phyloP scores from a whole-genome alignment of 2,329 filamentous ascomycete genomes.

The Trichoderma asperellum region DNA sequence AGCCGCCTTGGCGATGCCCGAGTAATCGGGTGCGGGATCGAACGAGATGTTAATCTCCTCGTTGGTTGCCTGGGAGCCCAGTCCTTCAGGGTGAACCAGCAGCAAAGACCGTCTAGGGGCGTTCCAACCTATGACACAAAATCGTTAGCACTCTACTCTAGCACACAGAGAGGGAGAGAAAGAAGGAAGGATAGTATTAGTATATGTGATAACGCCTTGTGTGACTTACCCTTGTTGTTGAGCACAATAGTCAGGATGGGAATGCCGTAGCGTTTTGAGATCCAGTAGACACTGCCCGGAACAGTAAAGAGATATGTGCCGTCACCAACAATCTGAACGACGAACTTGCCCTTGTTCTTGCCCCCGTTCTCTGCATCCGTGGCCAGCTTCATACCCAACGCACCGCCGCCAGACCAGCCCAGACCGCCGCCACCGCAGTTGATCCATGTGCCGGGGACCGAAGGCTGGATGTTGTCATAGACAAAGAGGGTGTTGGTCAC shows the following conservation, averaged over 20 bases:
- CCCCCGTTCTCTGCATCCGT: constrained; percentile 49
- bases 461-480: constrained; percentile 71
- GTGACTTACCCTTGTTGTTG: constrained; percentile 56
- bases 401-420: constrained; percentile 78
- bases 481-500: constrained; percentile 73
- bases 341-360: constrained; percentile 53
- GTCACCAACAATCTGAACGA: constrained; percentile 61
- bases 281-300: constrained; percentile 60
- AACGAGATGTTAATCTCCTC: constrained; percentile 67
- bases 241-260: constrained; percentile 59
- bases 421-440: constrained; percentile 82
- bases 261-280: constrained; percentile 57
- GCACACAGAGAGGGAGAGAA: no score
- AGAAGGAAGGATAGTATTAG: no score
- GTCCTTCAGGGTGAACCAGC: constrained; percentile 61
- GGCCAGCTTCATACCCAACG: constrained; percentile 76
- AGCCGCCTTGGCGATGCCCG: constrained; percentile 64
- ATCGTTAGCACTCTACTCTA: not conserved
- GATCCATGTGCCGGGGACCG: constrained; percentile 72
- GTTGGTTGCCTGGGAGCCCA: constrained; percentile 59
- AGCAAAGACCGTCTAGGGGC: constrained; percentile 60
- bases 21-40: constrained; percentile 60
- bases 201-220: not conserved
- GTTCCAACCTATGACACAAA: constrained; percentile 54
- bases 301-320: constrained; percentile 61